Evolutionary conservation across 176 grass and related monocot genomes (phyloP), one percentile per base, ranked within the genome.

Genomic region (Aegilops bicornis): DNA sequence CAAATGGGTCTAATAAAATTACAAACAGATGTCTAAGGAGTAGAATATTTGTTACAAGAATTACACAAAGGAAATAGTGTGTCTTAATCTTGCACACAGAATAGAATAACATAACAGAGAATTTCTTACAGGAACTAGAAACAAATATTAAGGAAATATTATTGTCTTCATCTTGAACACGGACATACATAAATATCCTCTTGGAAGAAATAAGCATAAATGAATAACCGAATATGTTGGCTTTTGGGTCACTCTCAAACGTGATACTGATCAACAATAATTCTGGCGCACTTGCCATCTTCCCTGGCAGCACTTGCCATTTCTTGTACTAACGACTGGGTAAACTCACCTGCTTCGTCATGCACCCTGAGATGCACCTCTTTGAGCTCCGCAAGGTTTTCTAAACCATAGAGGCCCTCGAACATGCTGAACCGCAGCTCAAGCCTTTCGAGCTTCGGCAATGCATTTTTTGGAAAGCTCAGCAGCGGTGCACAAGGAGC

Each of bases 261-360:
- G 2, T 63, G 3, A 63, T 63, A 63, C 20, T 5, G 61, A 63
- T 63, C 23, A 0, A 27, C 20, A 1, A 63, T 63, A 5, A 63
- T 4, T 63, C 23, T 63, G 0, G 23, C 0, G 9, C 61, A 10
- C 8, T 2, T 7, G 11, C 6, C 0, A 12, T 0, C 61, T 27
- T 63, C 24, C 20, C 20, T 63, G 0, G 10, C 23, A 0, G 59
- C 8, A 62, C 0, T 63, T 25, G 23, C 0, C n/a, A 63, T 25
- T 0, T 1, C 23, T 25, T 25, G 1, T 12, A 63, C 61, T 2
- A 63, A 23, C 23, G 3, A 63, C 61, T 25, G 0, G 10, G 61
- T 63, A 13, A 5, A 2, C 10, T 63, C 8, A 0, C 1, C 8
- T 63, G 61, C 61, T 63, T 63, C 0, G 8, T 63, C 10, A 13